A percentile compares a stretch with the other conserved stretches of the same genome.
Evolutionary conservation across 805 yeast species (phyloP).

Genomic region (Zygoascus bituminiphila): DNA sequence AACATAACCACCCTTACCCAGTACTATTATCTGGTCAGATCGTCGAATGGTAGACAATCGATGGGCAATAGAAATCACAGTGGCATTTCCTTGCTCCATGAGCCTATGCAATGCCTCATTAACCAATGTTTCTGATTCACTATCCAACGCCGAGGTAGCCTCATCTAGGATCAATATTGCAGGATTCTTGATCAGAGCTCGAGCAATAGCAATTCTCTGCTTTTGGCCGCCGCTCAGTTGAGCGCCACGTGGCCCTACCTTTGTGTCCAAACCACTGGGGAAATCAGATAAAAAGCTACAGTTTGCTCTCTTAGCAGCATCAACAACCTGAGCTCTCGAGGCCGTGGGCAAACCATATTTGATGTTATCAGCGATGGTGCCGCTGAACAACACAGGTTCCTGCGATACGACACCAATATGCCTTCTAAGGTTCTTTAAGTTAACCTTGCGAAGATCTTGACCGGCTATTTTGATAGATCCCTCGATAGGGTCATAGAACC

Average conservation of each 20-base stretch:
- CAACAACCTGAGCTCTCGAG: conserved; percentile 51
- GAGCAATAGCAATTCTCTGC: conserved; percentile 85
- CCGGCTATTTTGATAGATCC: conserved; percentile 65
- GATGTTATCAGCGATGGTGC: conserved; percentile 76
- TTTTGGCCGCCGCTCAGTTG: conserved; percentile 94
- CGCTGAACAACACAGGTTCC: conserved; percentile 84
- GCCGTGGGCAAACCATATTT: conserved; percentile 60
- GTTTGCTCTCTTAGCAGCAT: conserved; percentile 63
- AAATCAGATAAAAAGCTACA: conserved; percentile 65
- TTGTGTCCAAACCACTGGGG: conserved; percentile 76
- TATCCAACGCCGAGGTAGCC: conserved; percentile 90
- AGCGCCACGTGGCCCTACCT: conserved; percentile 79
- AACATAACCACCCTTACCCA: conserved; percentile 64
- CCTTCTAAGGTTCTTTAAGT: conserved; percentile 63
- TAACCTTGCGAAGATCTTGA: conserved; percentile 52
- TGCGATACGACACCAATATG: conserved; percentile 87
- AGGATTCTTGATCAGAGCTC: conserved; percentile 75
- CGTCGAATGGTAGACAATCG: conserved; percentile 79
- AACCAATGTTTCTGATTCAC: conserved; percentile 79
- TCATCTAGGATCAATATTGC: conserved; percentile 80
- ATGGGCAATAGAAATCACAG: conserved; percentile 83
- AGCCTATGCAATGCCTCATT: conserved; percentile 60
- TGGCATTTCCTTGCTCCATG: conserved; percentile 42
- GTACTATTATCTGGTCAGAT: conserved; percentile 72
- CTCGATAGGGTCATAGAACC: conserved; percentile 70